phyloP scores from a whole-genome alignment of 148 eudicot species.

The Rhododendron griersonianum region DNA sequence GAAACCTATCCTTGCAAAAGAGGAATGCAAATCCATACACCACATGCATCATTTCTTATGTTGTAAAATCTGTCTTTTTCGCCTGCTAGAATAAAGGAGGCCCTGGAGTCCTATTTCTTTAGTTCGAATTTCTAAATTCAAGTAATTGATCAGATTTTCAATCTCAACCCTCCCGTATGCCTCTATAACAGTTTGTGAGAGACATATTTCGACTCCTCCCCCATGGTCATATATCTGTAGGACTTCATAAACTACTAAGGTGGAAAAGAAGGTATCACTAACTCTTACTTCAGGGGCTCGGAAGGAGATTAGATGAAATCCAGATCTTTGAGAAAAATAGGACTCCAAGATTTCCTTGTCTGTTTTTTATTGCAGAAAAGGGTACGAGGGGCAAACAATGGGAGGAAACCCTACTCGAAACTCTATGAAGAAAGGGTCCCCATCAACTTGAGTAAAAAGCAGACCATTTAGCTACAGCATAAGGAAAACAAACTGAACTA shows the following conservation, averaged over 20 bases:
- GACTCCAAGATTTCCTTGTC: background rate
- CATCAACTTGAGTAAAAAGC: background rate
- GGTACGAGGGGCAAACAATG: background rate
- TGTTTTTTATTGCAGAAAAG: background rate
- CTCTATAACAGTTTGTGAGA: background rate
- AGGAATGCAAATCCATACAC: background rate
- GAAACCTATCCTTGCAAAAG: background rate
- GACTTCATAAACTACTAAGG: background rate
- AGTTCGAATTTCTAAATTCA: background rate
- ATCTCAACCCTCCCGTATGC: background rate
- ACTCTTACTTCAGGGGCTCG: background rate
- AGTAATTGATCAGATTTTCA: background rate
- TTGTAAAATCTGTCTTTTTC: background rate
- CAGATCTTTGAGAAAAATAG: background rate
- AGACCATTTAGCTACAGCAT: background rate
- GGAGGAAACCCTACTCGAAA: background rate
- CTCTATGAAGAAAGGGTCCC: background rate
- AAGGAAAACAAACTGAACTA: background rate
- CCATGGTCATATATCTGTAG: background rate
- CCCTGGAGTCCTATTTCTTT: background rate
- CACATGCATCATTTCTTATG: background rate
- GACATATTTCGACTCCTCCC: background rate
- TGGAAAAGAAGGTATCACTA: background rate
- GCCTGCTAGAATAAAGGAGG: background rate
- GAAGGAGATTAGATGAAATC: background rate